Conservation (phyloP, 805 yeast species). For the Yarrowia divulgata region DNA sequence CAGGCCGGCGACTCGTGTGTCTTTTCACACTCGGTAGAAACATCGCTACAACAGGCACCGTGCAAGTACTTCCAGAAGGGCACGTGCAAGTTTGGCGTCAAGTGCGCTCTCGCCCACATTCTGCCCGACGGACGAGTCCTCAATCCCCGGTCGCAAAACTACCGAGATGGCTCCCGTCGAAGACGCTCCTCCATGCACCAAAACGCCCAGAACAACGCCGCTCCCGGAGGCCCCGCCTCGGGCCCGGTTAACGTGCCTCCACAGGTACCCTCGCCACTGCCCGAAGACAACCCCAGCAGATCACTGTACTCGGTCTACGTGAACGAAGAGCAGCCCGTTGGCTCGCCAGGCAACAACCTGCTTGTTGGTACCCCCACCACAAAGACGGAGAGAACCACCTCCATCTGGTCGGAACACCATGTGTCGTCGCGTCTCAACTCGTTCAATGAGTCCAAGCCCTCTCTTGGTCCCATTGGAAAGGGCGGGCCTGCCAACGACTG, state of each 20-base stretch:
- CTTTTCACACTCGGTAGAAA: conserved; percentile 78
- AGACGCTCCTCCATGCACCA: conserved; percentile 39
- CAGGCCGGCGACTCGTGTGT: conserved; percentile 95
- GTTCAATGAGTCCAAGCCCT: conserved; percentile 27
- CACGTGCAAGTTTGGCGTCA: conserved; percentile 93
- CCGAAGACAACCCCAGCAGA: conserved; percentile 33
- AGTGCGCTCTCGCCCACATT: conserved; percentile 93
- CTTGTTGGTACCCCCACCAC: conserved; percentile 25
- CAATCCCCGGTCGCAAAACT: conserved; percentile 51
- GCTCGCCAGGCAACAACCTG: conserved; percentile 25
- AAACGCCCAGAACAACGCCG: conserved; percentile 23
- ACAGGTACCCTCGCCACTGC: conserved; percentile 33
- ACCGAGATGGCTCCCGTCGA: conserved; percentile 24
- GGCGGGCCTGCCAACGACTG: conserved; percentile 46
- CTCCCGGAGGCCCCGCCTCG: conserved; percentile 37
- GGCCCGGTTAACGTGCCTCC: conserved; percentile 35
- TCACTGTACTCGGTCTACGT: conserved; percentile 37
- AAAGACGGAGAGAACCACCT: conserved; percentile 35
- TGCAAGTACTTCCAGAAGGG: conserved; percentile 96
- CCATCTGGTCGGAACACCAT: conserved; percentile 43
- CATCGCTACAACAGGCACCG: conserved; percentile 60
- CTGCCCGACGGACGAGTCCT: conserved; percentile 88
- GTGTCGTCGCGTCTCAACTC: conserved; percentile 35
- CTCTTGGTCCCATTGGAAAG: conserved; percentile 25
- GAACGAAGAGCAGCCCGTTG: conserved; percentile 25